Evolutionary conservation across 208 protist species (phyloP).

Genomic region (Acanthamoeba royreba): DNA sequence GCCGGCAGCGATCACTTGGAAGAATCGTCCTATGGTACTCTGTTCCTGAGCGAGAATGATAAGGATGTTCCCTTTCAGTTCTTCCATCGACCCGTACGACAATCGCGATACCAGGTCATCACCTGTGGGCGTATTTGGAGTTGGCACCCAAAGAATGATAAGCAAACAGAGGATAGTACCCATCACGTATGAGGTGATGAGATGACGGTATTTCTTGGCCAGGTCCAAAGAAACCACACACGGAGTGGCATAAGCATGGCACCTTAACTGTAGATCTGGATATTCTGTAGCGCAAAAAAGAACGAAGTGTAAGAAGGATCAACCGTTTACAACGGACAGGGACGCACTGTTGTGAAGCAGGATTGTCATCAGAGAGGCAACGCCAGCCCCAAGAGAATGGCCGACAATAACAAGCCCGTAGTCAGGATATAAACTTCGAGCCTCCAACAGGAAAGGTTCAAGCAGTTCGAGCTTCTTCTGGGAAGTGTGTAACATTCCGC

Average conservation of each 20-base stretch:
- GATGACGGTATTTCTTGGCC: background rate
- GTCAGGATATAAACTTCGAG: background rate
- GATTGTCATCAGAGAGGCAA: background rate
- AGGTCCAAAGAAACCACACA: conserved; percentile 3
- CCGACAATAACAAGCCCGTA: conserved; percentile 12
- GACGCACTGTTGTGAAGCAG: conserved; percentile 15
- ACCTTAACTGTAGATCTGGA: conserved; percentile 31
- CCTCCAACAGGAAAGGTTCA: background rate
- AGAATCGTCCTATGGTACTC: conserved; percentile 30
- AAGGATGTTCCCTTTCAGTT: conserved; percentile 50
- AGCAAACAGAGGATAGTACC: background rate
- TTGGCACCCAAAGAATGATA: background rate
- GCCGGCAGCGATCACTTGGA: conserved; percentile 53
- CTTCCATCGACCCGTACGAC: conserved; percentile 39
- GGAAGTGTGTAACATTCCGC: conserved; percentile 46
- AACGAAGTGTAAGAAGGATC: background rate
- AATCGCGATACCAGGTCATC: conserved; percentile 12
- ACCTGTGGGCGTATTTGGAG: background rate
- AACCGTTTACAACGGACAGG: background rate
- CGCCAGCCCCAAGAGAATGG: background rate
- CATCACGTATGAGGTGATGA: conserved; percentile 37
- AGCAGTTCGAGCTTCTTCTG: conserved; percentile 55
- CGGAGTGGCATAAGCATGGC: conserved; percentile 17
- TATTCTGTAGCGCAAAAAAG: background rate
- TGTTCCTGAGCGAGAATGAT: conserved; percentile 40